These are phyloP conservation scores for Clonostachys chloroleuca DNA, from an alignment of 2,329 filamentous ascomycete species.

Conservation along the genomic window DNA sequence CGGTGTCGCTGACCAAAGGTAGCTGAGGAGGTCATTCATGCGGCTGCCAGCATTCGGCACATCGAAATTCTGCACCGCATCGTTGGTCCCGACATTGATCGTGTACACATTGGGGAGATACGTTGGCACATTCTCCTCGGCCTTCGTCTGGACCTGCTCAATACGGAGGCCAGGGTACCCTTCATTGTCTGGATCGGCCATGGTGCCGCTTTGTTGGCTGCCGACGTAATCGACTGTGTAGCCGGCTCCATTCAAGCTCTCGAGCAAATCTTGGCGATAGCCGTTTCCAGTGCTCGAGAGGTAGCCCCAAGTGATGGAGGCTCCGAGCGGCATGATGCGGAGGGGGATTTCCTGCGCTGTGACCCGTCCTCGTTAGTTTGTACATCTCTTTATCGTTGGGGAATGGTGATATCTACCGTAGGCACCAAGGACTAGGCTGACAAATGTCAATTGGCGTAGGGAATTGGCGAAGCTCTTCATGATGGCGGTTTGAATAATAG, in stretches of 20 bases:
- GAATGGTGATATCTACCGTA: too few species aligned
- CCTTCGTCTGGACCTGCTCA: conserved; percentile 21
- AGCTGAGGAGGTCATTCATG: conserved; percentile 26
- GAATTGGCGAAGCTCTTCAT: too few species aligned
- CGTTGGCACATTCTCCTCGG: conserved; percentile 14
- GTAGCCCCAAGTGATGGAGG: conserved; percentile 27
- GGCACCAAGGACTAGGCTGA: too few species aligned
- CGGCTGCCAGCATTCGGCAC: conserved; percentile 20
- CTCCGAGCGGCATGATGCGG: conserved; percentile 22
- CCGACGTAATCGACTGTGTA: conserved; percentile 33
- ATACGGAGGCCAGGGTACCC: conserved; percentile 36
- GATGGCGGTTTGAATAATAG: too few species aligned
- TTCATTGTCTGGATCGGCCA: conserved; percentile 36
- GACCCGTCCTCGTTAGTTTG: too few species aligned
- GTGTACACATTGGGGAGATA: conserved; percentile 31
- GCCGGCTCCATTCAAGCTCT: conserved; percentile 16
- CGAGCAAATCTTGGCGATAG: conserved; percentile 25
- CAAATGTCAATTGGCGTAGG: too few species aligned
- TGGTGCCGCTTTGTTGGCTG: conserved; percentile 26
- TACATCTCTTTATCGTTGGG: too few species aligned
- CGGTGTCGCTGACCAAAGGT: conserved; percentile 21
- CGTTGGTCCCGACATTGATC: conserved; percentile 38
- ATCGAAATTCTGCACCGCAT: conserved; percentile 26
- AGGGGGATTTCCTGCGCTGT: too few species aligned
- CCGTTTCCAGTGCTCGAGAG: conserved; percentile 25